Evolutionary conservation across 2,329 filamentous ascomycete genomes (phyloP), one percentile per base, ranked within the genome.

Genomic region (Phyllachora maydis): DNA sequence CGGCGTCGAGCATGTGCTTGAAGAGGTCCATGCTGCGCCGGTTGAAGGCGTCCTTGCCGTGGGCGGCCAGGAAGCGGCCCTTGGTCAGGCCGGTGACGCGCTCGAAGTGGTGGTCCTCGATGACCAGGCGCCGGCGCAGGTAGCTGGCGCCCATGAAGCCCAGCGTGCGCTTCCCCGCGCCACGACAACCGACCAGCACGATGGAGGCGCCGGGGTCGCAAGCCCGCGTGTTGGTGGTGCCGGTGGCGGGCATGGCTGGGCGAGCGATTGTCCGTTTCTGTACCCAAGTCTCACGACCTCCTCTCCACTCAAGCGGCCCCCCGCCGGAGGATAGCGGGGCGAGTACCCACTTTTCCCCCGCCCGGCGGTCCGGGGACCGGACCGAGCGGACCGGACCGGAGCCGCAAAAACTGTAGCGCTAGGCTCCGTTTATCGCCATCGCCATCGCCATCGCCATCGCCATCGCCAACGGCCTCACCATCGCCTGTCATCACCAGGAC

Each of bases 131-230:
- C 23, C 69, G 57, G 15, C 65, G 62, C 25, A 73, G 62, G 31
- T 72, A 64, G 22, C 67, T 68, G 1, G 73, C 72, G 9, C 71
- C 68, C 30, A 81, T 74, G 30, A 81, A 68, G 6, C 69, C 74
- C 14, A 81, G 50, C 11, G 70, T 75, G 18, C 69, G 66, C 42
- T 79, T 79, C 6, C 74, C 74, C 5, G 69, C 68, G 11, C 74
- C 73, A 16, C 68, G 64, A 29, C 74, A 68, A 13, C 74, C 74
- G 14, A 79, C 60, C 20, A 81, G 51, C 12, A 79, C 65, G 25
- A 81, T 65, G 1, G 73, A 75, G 7, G 70, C 65, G 43, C 73
- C 59, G 2, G 54, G 42, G 11, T 57, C 48, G 35, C 72, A 74
- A 27, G 43, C 27, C 25, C 49, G 46, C 30, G 41, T 36, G 28